Base-by-base conservation (phyloP, 1,284 basidiomycete species). In the Ustilago loliicola region DNA sequence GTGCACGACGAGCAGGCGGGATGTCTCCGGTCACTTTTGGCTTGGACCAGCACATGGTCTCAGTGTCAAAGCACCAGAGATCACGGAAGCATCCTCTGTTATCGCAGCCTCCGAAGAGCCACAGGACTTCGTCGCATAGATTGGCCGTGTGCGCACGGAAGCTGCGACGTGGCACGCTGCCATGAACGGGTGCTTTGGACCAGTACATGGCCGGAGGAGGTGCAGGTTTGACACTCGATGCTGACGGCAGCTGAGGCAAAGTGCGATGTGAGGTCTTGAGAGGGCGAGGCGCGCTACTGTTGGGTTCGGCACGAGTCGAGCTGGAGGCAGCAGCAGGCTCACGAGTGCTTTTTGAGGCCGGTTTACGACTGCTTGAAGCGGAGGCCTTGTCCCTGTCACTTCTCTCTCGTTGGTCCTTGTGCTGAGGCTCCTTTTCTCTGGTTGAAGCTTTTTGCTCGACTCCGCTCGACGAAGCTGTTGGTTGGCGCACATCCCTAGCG, bases 41-140 rank as follows among this genome's bases (percentile, higher is more conserved):
- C 55, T 72, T 78, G 29, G 91, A 90, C 95, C 95, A 97, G 85
- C 93, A 91, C 90, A 95, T 93, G 38, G 93, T 94, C 87, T 96
- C 94, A 2, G 91, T 93, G 86, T 96, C 94, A 82, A 96, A 94
- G 79, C 91, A 93, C 82, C 93, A 94, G 1, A 95, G 89, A 60
- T 94, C 93, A 72, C 90, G 90, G 87, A 91, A 92, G 72, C 91
- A 92, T 10, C 91, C 91, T 80, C 90, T 91, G 71, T 93, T 92
- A 74, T 96, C 94, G 74, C 93, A 94, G 1, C 95, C 95, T 7
- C 95, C 95, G 81, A 96, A 92, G 34, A 96, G 83, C 93, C 94
- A 97, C 1, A 93, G 92, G 27, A 91, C 82, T 62, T 91, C 91
- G 68, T 94, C 94, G 25, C 95, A 91, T 40, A 96, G 88, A 1